Evolutionary conservation across 2,329 filamentous ascomycete species (phyloP).

Genomic region (Colletotrichum spaethianum): DNA sequence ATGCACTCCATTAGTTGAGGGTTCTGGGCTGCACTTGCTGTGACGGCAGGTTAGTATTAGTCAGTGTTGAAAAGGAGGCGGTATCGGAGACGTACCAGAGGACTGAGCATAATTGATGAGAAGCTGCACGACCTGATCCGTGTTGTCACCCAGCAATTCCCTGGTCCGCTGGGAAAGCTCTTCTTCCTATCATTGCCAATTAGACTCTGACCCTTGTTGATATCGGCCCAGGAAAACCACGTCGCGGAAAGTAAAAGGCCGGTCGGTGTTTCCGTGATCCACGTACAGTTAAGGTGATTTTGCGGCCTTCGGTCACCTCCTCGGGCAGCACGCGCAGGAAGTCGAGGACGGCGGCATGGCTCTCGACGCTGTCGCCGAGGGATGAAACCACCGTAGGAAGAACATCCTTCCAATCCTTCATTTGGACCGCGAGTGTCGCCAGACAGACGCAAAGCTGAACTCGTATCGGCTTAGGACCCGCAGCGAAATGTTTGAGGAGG

Average conservation of each 20-base stretch:
- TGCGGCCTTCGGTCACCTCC: constrained; percentile 98
- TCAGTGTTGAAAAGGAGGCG: constrained; percentile 29
- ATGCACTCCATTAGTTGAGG: constrained; percentile 95
- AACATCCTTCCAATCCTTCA: constrained; percentile 96
- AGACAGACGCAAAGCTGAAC: constrained; percentile 96
- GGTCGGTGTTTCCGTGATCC: constrained; percentile 71
- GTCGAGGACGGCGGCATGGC: constrained; percentile 90
- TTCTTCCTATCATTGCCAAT: constrained; percentile 84
- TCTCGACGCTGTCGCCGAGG: constrained; percentile 82
- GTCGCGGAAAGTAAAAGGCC: constrained; percentile 51
- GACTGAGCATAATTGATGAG: constrained; percentile 93
- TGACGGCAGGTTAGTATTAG: constrained; percentile 42
- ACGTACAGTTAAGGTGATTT: constrained; percentile 99
- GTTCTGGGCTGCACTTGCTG: constrained; percentile 84
- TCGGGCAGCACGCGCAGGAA: constrained; percentile 97
- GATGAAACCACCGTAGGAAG: constrained; percentile 84
- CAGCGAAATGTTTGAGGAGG: constrained; percentile 84
- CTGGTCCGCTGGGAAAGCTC: constrained; percentile 88
- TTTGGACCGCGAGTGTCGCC: constrained; percentile 94
- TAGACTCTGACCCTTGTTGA: constrained; percentile 60
- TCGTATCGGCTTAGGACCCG: constrained; percentile 86
- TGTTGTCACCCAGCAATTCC: constrained; percentile 93
- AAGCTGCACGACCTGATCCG: constrained; percentile 86
- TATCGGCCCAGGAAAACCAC: constrained; percentile 53
- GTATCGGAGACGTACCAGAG: constrained; percentile 73